Evolutionary conservation across 371 early-diverging fungal genomes (phyloP).

Genomic region (Mucor racemosus): DNA sequence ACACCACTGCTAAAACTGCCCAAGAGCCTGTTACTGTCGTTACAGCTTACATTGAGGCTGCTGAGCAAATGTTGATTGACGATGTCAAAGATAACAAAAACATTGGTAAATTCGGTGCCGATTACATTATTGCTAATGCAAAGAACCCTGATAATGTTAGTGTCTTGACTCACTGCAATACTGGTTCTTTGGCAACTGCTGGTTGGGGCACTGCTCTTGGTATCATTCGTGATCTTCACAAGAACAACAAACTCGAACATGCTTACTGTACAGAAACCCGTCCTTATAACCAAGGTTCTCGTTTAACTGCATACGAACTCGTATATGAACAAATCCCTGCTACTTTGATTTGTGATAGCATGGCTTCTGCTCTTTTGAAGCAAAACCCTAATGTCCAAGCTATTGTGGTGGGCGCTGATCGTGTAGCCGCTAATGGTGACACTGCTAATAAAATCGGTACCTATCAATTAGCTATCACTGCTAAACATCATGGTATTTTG

Average conservation of each 20-base stretch:
- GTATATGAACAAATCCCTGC: constrained; percentile 90
- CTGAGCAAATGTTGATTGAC: constrained; percentile 84
- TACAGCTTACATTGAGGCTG: constrained; percentile 68
- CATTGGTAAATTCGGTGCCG: constrained; percentile 87
- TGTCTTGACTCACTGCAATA: constrained; percentile 96
- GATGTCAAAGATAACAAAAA: constrained; percentile 89
- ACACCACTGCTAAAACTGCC: constrained; percentile 18
- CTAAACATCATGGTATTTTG: constrained; percentile 80
- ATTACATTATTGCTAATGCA: constrained; percentile 57
- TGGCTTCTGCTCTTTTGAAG: constrained; percentile 84
- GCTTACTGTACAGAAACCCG: constrained; percentile 96
- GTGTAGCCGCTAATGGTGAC: constrained; percentile 96
- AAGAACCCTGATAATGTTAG: constrained; percentile 51
- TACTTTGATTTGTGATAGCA: constrained; percentile 90
- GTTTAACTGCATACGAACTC: constrained; percentile 95
- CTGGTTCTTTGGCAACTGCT: constrained; percentile 88
- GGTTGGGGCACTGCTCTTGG: constrained; percentile 90
- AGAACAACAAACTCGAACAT: constrained; percentile 62
- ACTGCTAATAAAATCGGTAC: constrained; percentile 99
- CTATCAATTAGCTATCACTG: constrained; percentile 92
- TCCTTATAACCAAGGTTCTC: constrained; percentile 96
- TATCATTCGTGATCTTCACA: constrained; percentile 84
- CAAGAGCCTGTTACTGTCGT: constrained; percentile 49
- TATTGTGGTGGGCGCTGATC: constrained; percentile 96
- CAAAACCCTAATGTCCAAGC: constrained; percentile 67